phyloP scores from a whole-genome alignment of 2,329 filamentous ascomycete genomes.

The Ophiostoma australiae region DNA sequence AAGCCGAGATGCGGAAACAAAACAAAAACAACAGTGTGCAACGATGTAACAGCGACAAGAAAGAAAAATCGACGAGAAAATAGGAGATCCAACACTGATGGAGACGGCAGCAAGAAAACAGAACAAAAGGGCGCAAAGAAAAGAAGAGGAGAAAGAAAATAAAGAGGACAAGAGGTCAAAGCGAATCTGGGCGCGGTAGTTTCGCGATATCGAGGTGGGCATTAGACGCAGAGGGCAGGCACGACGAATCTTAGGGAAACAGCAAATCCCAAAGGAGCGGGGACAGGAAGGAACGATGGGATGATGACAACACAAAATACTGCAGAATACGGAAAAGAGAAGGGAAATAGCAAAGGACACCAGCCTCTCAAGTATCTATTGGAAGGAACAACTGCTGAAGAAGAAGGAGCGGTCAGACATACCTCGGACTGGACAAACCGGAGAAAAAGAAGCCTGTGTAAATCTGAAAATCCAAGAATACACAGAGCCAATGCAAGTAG shows the following conservation, averaged over 20 bases:
- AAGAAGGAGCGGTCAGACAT: not conserved
- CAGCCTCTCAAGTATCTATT: not conserved
- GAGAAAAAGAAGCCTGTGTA: not conserved
- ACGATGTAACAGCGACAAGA: not conserved
- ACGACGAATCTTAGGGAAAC: not conserved
- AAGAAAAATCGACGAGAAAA: not conserved
- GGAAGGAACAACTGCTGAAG: not conserved
- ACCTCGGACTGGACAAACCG: not conserved
- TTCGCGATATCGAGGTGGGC: constrained; percentile 3
- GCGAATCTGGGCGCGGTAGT: not conserved
- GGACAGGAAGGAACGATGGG: not conserved
- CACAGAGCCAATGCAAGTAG: not conserved
- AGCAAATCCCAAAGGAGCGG: not conserved
- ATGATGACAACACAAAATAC: not conserved
- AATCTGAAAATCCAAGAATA: not conserved
- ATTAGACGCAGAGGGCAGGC: not conserved
- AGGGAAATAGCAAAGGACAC: not conserved
- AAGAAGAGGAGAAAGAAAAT: not conserved
- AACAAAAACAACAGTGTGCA: not conserved
- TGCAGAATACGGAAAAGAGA: not conserved
- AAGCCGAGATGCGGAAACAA: not conserved
- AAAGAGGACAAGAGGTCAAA: not conserved
- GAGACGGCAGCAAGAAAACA: not conserved
- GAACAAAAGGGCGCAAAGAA: not conserved
- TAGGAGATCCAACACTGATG: not conserved